A percentile compares a stretch with the other conserved stretches of the same genome.
phyloP scores from a whole-genome alignment of 345 rosid genomes.

The Eucalyptus marginata region DNA sequence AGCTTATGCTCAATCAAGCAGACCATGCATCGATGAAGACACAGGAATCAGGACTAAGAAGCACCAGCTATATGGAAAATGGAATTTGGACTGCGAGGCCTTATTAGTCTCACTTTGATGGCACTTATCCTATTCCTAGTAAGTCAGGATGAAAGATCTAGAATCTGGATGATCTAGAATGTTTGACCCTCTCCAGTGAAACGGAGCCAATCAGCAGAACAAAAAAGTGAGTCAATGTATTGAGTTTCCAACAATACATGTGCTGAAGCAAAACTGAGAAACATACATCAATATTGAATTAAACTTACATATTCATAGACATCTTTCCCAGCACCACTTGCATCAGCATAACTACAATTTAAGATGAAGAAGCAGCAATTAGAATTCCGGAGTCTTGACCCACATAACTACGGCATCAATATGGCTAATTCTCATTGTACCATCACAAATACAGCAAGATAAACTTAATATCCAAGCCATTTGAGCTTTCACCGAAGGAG shows the following conservation, averaged over 20 bases:
- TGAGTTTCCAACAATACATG: neutral
- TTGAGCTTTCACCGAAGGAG: neutral
- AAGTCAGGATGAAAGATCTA: neutral
- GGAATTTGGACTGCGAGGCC: neutral
- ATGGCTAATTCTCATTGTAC: neutral
- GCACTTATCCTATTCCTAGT: neutral
- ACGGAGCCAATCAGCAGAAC: neutral
- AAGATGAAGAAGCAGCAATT: neutral
- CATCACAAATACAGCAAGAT: neutral
- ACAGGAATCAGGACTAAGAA: neutral
- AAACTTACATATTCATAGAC: constrained; percentile 76
- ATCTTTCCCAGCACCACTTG: constrained; percentile 82
- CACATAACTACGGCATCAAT: neutral
- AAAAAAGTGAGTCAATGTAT: neutral
- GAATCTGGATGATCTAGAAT: neutral
- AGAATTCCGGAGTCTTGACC: neutral
- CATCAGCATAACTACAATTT: constrained; percentile 65
- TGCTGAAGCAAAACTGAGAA: neutral
- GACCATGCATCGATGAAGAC: neutral
- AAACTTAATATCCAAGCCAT: neutral
- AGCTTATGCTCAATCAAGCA: neutral
- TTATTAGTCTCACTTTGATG: neutral
- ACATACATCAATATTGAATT: neutral
- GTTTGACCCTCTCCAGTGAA: neutral
- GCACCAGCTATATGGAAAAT: neutral